Percentiles rank a stretch among this genome's conserved stretches.
These are phyloP conservation scores for Sisymbrium altissimum DNA, from an alignment of 345 rosid genomes.

Conservation along the genomic window DNA sequence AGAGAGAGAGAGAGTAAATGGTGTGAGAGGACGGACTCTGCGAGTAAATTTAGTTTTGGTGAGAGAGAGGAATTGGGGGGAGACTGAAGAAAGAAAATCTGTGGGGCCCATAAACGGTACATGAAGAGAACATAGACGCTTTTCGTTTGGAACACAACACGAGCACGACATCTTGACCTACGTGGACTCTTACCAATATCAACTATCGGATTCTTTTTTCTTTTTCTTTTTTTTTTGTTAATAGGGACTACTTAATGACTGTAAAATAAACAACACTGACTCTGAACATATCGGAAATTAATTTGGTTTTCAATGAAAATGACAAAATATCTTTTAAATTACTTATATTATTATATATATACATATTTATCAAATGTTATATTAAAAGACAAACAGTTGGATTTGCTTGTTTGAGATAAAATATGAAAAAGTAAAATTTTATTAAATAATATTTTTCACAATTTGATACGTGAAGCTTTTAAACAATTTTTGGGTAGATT, in stretches of 20 bases:
- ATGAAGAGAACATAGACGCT: constrained; percentile 40
- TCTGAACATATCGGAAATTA: neutral
- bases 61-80: constrained; percentile 1
- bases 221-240: neutral
- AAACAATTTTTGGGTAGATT: too few relatives aligned
- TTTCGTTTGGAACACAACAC: constrained; percentile 34
- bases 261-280: neutral
- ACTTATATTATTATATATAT: neutral
- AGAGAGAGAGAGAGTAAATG: too few relatives aligned
- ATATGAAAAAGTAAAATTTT: neutral
- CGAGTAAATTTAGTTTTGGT: neutral
- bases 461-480: too few relatives aligned
- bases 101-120: constrained; percentile 32
- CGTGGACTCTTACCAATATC: constrained; percentile 31
- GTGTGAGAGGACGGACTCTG: too few relatives aligned
- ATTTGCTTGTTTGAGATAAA: neutral
- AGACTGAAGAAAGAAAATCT: constrained; percentile 4
- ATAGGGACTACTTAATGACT: neutral
- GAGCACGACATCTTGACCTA: constrained; percentile 38
- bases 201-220: neutral
- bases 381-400: neutral
- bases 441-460: neutral
- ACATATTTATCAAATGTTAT: neutral
- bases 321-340: too few relatives aligned
- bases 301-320: neutral